Evolutionary conservation across 2,329 filamentous ascomycete genomes (phyloP), one percentile per base, ranked within the genome.

Genomic region (Calonectria pseudoreteaudii): DNA sequence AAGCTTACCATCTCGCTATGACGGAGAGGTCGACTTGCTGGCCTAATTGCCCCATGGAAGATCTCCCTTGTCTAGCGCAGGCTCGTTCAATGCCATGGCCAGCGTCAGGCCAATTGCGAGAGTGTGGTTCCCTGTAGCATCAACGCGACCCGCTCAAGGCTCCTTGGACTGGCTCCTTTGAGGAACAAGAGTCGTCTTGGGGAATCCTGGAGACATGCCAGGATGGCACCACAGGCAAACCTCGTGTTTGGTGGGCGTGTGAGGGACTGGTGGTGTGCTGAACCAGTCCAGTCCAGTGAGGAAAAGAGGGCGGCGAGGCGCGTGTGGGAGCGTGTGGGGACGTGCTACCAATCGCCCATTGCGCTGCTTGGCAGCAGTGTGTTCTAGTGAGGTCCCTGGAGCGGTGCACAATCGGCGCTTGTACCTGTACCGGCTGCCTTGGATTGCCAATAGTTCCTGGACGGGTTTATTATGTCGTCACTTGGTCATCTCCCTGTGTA

Each of bases 41-140:
- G 66, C 66, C 71, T 52, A 66, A 66, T 73, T 69, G 66, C 71
- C 65, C 66, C 71, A 69, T 68, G 66, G 71, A 66, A 73, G 66
- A 68, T 38, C 64, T 62, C 74, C 81, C 81, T 75, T 78, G 79
- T 77, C 77, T 82, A 83, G 82, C 81, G 81, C 75, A 77, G 74
- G 73, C 72, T 75, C 73, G 79, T 68, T 81, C 79, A 81, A 83
- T 83, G 80, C 79, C 77, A 80, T 75, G 70, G 72, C 68, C 60
- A 78, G 66, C 64, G 67, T 70, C 70, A 44, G 75, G 69, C 82
- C 81, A 83, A 84, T 84, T 76, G 78, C 49, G 70, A 68, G 56
- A 66, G 73, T 64, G 67, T 36, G 64, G 56, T 36, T 72, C 66
- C 76, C 75, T 77, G 71, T 76, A 72, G 75, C 75, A 80, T 81